These are phyloP conservation scores for Coprinopsis cinerea DNA, from an alignment of 768 basidiomycete genomes.

Conservation along the genomic window DNA sequence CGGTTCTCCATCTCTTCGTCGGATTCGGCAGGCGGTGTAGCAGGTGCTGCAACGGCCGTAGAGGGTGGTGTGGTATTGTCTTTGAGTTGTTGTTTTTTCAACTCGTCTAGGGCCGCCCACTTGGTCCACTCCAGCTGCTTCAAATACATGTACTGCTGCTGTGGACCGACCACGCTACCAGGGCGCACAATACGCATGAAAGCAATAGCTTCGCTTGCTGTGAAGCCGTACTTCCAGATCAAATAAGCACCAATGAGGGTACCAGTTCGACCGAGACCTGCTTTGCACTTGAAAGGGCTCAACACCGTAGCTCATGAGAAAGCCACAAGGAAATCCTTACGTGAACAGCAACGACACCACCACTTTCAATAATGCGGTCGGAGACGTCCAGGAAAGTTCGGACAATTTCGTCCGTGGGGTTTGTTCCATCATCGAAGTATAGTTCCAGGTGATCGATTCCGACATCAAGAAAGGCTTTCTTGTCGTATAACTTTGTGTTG, in stretches of 20 bases:
- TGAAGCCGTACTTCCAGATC: constrained; percentile 98
- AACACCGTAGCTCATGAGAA: neutral
- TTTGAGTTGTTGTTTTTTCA: constrained; percentile 44
- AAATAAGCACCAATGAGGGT: constrained; percentile 97
- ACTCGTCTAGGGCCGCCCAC: constrained; percentile 86
- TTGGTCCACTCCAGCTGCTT: constrained; percentile 93
- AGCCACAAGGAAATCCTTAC: constrained; percentile 37
- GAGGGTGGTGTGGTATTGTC: constrained; percentile 29
- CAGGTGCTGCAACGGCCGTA: constrained; percentile 53
- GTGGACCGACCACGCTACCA: constrained; percentile 87
- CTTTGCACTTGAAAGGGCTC: constrained; percentile 67
- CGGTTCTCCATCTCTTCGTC: constrained; percentile 56
- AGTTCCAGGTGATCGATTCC: constrained; percentile 88
- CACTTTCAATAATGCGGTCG: constrained; percentile 68
- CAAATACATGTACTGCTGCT: constrained; percentile 92
- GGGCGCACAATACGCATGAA: constrained; percentile 98
- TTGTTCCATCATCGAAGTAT: constrained; percentile 98
- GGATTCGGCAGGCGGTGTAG: constrained; percentile 73
- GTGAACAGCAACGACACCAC: constrained; percentile 85
- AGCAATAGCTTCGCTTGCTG: constrained; percentile 91
- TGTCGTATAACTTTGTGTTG: constrained; percentile 90
- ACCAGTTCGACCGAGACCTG: constrained; percentile 93
- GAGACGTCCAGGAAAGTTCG: constrained; percentile 84
- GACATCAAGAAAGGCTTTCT: constrained; percentile 69
- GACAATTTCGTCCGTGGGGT: constrained; percentile 93